These are phyloP conservation scores for Xylaria sp. DNA, from an alignment of 2,329 filamentous ascomycete species.

Conservation along the genomic window DNA sequence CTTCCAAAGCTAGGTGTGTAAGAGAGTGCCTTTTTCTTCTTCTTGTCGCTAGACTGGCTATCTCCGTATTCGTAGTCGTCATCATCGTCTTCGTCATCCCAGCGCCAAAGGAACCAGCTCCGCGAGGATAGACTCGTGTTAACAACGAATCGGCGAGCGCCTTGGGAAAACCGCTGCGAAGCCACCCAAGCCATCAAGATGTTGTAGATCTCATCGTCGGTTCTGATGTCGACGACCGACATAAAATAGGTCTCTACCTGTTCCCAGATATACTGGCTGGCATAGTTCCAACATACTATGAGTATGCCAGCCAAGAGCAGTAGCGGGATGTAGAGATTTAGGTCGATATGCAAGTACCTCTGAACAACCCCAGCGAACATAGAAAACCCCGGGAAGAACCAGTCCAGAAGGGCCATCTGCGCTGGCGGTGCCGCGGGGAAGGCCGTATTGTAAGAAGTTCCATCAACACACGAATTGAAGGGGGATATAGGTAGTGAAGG, in stretches of 20 bases:
- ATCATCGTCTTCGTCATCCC: constrained; percentile 59
- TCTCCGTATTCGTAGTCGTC: constrained; percentile 57
- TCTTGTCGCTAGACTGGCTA: constrained; percentile 45
- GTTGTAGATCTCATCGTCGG: constrained; percentile 78
- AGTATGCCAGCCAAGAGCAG: constrained; percentile 63
- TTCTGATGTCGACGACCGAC: constrained; percentile 73
- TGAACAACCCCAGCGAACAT: constrained; percentile 64
- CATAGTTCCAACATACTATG: constrained; percentile 64
- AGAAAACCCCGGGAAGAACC: constrained; percentile 74
- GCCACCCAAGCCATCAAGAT: constrained; percentile 78
- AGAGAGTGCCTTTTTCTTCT: constrained; percentile 61
- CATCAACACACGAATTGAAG: constrained; percentile 10
- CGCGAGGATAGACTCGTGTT: constrained; percentile 70
- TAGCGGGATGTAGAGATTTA: constrained; percentile 70
- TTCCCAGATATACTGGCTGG: constrained; percentile 59
- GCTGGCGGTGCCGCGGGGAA: constrained; percentile 41
- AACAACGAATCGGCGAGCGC: constrained; percentile 71
- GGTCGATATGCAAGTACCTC: constrained; percentile 69
- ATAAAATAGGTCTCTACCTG: constrained; percentile 67
- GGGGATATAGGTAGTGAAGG: constrained; percentile 27
- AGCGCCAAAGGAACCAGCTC: constrained; percentile 60
- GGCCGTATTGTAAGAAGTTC: constrained; percentile 11
- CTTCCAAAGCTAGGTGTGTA: constrained; percentile 76
- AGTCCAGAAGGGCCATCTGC: constrained; percentile 65
- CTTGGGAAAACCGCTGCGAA: constrained; percentile 68